These are phyloP conservation scores for Leucogyrophana mollusca DNA, from an alignment of 768 basidiomycete species.

Conservation along the genomic window DNA sequence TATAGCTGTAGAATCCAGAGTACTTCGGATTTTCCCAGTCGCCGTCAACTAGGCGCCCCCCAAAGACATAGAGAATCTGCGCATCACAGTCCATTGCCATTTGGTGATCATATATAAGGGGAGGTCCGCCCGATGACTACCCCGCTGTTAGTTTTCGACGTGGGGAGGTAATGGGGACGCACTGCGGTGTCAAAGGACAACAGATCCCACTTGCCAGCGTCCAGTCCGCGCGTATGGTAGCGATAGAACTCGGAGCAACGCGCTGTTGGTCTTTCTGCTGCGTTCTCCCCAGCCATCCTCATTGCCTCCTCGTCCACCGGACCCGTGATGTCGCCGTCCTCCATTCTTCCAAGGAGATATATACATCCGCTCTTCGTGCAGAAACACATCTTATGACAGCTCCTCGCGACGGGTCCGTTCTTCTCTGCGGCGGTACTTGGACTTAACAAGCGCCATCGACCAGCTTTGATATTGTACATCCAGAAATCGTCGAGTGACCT, in stretches of 20 bases:
- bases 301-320: slow-evolving; percentile 33
- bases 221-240: slow-evolving; percentile 63
- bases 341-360: slow-evolving; percentile 70
- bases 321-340: slow-evolving; percentile 48
- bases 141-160: slow-evolving; percentile 1
- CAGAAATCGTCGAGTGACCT: slow-evolving; percentile 78
- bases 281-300: slow-evolving; percentile 22
- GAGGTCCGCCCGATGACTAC: slow-evolving; percentile 67
- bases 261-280: slow-evolving; percentile 19
- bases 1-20: slow-evolving; percentile 74
- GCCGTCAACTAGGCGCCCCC: slow-evolving; percentile 70
- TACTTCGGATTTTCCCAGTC: slow-evolving; percentile 60
- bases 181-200: slow-evolving; percentile 68
- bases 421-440: slow-evolving; percentile 50
- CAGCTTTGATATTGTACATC: slow-evolving; percentile 60
- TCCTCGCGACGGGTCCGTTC: slow-evolving; percentile 68
- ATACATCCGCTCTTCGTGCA: slow-evolving; percentile 68
- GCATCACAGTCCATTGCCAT: slow-evolving; percentile 73
- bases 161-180: slow-evolving; percentile 19
- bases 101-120: slow-evolving; percentile 77
- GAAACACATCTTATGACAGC: slow-evolving; percentile 83
- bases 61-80: slow-evolving; percentile 74
- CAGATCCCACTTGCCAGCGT: slow-evolving; percentile 71
- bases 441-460: slow-evolving; percentile 63
- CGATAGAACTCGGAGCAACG: slow-evolving; percentile 73